Evolutionary conservation across 345 rosid genomes (phyloP).

Genomic region (Stellera chamaejasme): DNA sequence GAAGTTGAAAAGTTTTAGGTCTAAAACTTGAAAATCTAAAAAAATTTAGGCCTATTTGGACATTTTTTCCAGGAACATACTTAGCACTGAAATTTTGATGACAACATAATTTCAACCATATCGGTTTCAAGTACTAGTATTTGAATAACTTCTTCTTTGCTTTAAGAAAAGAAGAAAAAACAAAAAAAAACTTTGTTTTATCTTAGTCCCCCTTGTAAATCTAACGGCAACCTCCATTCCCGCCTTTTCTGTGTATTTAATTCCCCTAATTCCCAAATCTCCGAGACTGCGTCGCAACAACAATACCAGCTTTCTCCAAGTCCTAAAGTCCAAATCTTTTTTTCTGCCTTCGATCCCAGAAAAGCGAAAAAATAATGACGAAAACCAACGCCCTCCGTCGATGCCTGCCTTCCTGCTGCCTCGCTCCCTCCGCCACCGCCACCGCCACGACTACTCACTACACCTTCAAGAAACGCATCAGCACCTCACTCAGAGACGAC

Average conservation of each 20-base stretch:
- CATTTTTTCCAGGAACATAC: too few species aligned
- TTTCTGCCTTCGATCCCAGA: background rate
- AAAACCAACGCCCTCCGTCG: slow-evolving; percentile 71
- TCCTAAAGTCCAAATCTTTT: background rate
- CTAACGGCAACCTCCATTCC: slow-evolving; percentile 19
- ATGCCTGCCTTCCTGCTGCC: slow-evolving; percentile 58
- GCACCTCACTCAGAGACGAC: slow-evolving; percentile 68
- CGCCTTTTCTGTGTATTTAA: slow-evolving; percentile 8
- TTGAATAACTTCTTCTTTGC: too few species aligned
- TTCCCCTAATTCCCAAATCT: background rate
- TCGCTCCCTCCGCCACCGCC: slow-evolving; percentile 28
- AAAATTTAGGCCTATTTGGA: too few species aligned
- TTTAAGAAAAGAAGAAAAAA: too few species aligned
- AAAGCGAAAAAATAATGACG: slow-evolving; percentile 26
- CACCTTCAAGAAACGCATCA: slow-evolving; percentile 54
- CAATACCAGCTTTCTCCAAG: background rate
- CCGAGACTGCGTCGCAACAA: background rate
- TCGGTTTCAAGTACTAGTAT: too few species aligned
- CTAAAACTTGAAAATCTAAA: too few species aligned
- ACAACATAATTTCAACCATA: too few species aligned
- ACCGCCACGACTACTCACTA: slow-evolving; percentile 14
- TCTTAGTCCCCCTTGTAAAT: background rate
- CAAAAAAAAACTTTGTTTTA: too few species aligned
- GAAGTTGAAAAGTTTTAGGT: too few species aligned
- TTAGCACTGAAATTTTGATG: too few species aligned